Evolutionary conservation across 257 asterid species (phyloP).

Genomic region (Thymus quinquecostatus): DNA sequence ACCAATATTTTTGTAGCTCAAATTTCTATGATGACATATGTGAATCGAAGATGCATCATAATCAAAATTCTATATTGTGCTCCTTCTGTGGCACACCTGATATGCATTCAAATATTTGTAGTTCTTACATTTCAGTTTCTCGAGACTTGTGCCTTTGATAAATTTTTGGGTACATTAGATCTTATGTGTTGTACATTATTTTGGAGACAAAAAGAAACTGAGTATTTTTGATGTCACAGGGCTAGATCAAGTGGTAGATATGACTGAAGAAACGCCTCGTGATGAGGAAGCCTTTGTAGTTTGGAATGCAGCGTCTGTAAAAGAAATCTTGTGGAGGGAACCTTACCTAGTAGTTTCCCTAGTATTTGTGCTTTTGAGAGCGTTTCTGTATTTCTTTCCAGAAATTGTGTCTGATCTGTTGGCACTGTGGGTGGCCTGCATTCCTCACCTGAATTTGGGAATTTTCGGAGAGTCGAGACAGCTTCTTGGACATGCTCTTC

Average conservation of each 20-base stretch:
- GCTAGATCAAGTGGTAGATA: slow-evolving; percentile 42
- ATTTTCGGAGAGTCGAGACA: slow-evolving; percentile 74
- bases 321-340: slow-evolving; percentile 45
- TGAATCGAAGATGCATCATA: neutral
- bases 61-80: neutral
- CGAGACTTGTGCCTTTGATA: slow-evolving; percentile 6
- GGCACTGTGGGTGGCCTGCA: slow-evolving; percentile 66
- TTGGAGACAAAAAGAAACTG: neutral
- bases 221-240: slow-evolving; percentile 40
- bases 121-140: slow-evolving; percentile 2
- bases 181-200: too few species aligned
- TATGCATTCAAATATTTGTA: neutral
- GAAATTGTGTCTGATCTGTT: slow-evolving; percentile 42
- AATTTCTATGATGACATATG: slow-evolving; percentile 14
- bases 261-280: slow-evolving; percentile 40
- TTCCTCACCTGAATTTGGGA: slow-evolving; percentile 61
- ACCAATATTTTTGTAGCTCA: slow-evolving; percentile 10
- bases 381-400: slow-evolving; percentile 49
- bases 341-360: slow-evolving; percentile 55
- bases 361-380: slow-evolving; percentile 52
- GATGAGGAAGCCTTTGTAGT: slow-evolving; percentile 20
- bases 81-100: neutral
- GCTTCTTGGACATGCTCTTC: slow-evolving; percentile 62
- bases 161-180: neutral
- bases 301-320: slow-evolving; percentile 45